A percentile compares a stretch with the other conserved stretches of the same genome.
These are phyloP conservation scores for Ilyonectria mors-panacis DNA, from an alignment of 2,329 filamentous ascomycete genomes.

Conservation along the genomic window DNA sequence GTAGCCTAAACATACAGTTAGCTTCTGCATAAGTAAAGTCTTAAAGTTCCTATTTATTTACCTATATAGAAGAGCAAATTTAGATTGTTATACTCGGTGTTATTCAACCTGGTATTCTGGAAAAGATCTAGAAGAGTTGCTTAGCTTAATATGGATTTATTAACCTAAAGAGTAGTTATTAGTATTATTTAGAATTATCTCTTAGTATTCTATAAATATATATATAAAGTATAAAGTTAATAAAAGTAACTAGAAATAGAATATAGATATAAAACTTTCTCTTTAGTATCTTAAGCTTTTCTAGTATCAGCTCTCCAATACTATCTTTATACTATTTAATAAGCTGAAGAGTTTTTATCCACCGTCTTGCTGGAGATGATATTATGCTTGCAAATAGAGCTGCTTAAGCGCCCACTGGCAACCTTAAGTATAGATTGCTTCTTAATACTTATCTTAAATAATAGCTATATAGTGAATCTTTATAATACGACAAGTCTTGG, in stretches of 20 bases:
- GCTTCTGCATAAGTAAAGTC: not conserved
- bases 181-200: too few species aligned
- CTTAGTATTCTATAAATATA: too few species aligned
- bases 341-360: slow-evolving; percentile 20
- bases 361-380: slow-evolving; percentile 23
- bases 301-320: slow-evolving; percentile 17
- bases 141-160: slow-evolving; percentile 26
- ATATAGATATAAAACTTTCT: slow-evolving; percentile 8
- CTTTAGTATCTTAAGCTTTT: slow-evolving; percentile 11
- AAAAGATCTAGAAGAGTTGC: slow-evolving; percentile 28
- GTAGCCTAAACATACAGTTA: slow-evolving; percentile 18
- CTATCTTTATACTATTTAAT: slow-evolving; percentile 18
- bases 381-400: not conserved
- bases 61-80: slow-evolving; percentile 29
- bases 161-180: slow-evolving; percentile 23
- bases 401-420: slow-evolving; percentile 14
- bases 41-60: not conserved
- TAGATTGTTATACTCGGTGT: slow-evolving; percentile 32
- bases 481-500: not conserved
- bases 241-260: slow-evolving; percentile 5
- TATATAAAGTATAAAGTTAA: slow-evolving; percentile 17
- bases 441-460: slow-evolving; percentile 21
- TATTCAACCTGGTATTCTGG: slow-evolving; percentile 24
- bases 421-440: slow-evolving; percentile 18
- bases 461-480: not conserved